Evolutionary conservation across 1,139 yeast species (phyloP).

Genomic region (Meyerozyma smithsonii): DNA sequence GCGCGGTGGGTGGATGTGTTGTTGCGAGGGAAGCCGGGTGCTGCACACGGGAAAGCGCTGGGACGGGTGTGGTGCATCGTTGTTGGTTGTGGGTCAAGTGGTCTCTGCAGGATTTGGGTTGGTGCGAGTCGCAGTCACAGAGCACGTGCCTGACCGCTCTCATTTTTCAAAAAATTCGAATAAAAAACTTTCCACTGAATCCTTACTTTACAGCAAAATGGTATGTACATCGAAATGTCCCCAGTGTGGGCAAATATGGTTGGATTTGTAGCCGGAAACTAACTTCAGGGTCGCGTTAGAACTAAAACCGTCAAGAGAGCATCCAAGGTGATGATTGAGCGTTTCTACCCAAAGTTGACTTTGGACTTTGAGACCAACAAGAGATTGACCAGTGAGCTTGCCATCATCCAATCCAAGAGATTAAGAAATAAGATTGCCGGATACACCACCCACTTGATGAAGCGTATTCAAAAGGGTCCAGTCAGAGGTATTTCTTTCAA

Average conservation of each 20-base stretch:
- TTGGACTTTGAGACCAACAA: constrained; percentile 99
- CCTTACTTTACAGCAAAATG: constrained; percentile 13
- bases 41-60: not conserved
- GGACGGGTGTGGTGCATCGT: not conserved
- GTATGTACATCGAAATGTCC: constrained; percentile 7
- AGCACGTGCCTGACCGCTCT: not conserved
- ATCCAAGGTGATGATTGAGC: constrained; percentile 98
- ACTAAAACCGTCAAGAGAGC: constrained; percentile 99
- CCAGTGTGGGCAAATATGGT: not conserved
- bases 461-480: constrained; percentile 99
- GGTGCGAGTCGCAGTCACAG: constrained; percentile 1
- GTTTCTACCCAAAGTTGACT: constrained; percentile 99
- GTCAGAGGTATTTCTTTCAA: constrained; percentile 99
- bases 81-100: not conserved
- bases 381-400: constrained; percentile 97
- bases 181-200: constrained; percentile 2
- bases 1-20: not conserved
- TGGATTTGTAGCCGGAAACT: not conserved
- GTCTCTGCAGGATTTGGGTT: not conserved
- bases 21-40: not conserved
- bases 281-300: constrained; percentile 87
- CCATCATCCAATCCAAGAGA: constrained; percentile 99
- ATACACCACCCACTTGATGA: constrained; percentile 99
- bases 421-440: constrained; percentile 99
- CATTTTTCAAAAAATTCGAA: constrained; percentile 2